These are phyloP conservation scores for Pichia nanzhaoensis DNA, from an alignment of 805 yeast species.

Conservation along the genomic window DNA sequence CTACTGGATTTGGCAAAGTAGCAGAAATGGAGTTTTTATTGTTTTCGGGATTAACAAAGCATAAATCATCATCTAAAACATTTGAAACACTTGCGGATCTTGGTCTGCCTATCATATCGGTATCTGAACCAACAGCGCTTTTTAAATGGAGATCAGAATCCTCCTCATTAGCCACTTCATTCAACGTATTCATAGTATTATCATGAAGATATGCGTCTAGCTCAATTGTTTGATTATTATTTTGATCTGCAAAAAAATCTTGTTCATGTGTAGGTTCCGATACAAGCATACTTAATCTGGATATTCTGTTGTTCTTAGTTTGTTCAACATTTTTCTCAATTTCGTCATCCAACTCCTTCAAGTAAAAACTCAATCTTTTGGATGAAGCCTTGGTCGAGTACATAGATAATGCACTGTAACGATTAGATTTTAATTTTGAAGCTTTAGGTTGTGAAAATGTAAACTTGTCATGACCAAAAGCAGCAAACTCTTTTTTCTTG, in stretches of 20 bases:
- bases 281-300: slow-evolving; percentile 26
- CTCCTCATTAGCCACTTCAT: slow-evolving; percentile 8
- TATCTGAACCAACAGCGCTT: slow-evolving; percentile 18
- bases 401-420: slow-evolving; percentile 65
- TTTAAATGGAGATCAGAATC: slow-evolving; percentile 11
- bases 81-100: slow-evolving; percentile 9
- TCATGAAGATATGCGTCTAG: slow-evolving; percentile 1
- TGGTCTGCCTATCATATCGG: slow-evolving; percentile 1
- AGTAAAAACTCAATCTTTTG: slow-evolving; percentile 45
- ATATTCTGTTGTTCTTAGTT: slow-evolving; percentile 14
- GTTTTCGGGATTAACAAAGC: slow-evolving; percentile 28
- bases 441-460: slow-evolving; percentile 26
- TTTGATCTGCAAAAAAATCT: too few species aligned
- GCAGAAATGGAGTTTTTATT: background rate
- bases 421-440: slow-evolving; percentile 36
- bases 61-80: slow-evolving; percentile 22
- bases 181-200: slow-evolving; percentile 9
- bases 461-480: slow-evolving; percentile 13
- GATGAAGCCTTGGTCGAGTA: slow-evolving; percentile 64
- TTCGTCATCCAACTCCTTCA: slow-evolving; percentile 26
- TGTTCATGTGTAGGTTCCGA: slow-evolving; percentile 6
- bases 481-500: slow-evolving; percentile 22
- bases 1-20: background rate
- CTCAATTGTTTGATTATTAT: background rate
- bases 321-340: slow-evolving; percentile 9